These are phyloP conservation scores for Capsella rubella DNA, from an alignment of 441 rosid species.

Conservation along the genomic window DNA sequence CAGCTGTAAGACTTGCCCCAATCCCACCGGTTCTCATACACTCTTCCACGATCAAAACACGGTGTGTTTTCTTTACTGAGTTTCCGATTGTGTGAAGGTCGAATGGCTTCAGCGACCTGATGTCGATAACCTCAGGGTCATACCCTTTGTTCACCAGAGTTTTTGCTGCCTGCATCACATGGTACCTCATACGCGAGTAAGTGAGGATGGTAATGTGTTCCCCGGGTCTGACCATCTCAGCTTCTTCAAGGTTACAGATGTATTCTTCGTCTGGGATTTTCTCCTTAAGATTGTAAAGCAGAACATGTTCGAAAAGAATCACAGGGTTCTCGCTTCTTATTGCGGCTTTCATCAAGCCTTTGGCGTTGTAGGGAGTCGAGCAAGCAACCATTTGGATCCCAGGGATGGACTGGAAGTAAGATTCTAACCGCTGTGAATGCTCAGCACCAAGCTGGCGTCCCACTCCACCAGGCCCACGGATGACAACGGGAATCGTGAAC, in stretches of 20 bases:
- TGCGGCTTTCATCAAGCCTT: constrained; percentile 99
- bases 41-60: constrained; percentile 96
- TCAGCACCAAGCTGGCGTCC: constrained; percentile 99
- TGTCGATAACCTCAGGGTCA: constrained; percentile 94
- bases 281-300: constrained; percentile 95
- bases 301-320: constrained; percentile 86
- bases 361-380: constrained; percentile 95
- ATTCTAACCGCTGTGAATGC: constrained; percentile 95
- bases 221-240: constrained; percentile 96
- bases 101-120: constrained; percentile 93
- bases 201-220: constrained; percentile 88
- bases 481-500: constrained; percentile 85
- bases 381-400: constrained; percentile 99
- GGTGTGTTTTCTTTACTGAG: constrained; percentile 91
- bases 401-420: constrained; percentile 96
- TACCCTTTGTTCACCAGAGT: constrained; percentile 94
- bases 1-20: constrained; percentile 94
- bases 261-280: constrained; percentile 89
- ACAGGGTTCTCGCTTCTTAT: constrained; percentile 94
- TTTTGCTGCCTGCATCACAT: constrained; percentile 97
- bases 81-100: constrained; percentile 92
- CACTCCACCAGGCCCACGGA: constrained; percentile 99
- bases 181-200: constrained; percentile 79
- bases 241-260: constrained; percentile 84
- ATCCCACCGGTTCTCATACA: constrained; percentile 99